Evolutionary conservation across 106 monocot genomes (phyloP).

Genomic region (Xerophyta viscosa): DNA sequence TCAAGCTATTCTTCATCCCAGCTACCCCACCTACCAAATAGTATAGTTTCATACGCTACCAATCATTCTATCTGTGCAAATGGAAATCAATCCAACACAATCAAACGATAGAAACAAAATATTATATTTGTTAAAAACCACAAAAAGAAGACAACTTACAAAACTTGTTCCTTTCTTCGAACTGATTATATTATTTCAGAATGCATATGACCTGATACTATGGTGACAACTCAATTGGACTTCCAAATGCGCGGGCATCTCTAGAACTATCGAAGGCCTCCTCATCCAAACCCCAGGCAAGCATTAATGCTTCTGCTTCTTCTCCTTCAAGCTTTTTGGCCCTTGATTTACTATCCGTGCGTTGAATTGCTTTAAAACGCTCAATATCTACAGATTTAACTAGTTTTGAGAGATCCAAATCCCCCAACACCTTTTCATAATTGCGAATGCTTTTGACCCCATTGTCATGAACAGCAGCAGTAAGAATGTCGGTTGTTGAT

Average conservation of each 20-base stretch:
- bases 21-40: no score
- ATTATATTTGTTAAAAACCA: no score
- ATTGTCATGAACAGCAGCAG: conserved; percentile 25
- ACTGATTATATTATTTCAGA: no score
- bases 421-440: conserved; percentile 23
- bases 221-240: conserved; percentile 47
- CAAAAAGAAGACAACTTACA: no score
- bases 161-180: no score
- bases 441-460: conserved; percentile 15
- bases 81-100: no score
- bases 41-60: no score
- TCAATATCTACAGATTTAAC: conserved; percentile 52
- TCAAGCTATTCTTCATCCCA: no score
- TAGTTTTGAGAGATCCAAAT: conserved; percentile 56
- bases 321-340: conserved; percentile 76
- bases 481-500: conserved; percentile 16
- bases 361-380: conserved; percentile 31
- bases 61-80: no score
- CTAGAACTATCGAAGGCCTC: conserved; percentile 54
- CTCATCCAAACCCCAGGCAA: conserved; percentile 70
- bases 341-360: conserved; percentile 31
- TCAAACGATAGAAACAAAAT: no score
- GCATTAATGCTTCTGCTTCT: conserved; percentile 86
- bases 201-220: no score
- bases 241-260: conserved; percentile 66